These are phyloP conservation scores for Marasmius oreades DNA, from an alignment of 1,284 basidiomycete species.

Conservation along the genomic window DNA sequence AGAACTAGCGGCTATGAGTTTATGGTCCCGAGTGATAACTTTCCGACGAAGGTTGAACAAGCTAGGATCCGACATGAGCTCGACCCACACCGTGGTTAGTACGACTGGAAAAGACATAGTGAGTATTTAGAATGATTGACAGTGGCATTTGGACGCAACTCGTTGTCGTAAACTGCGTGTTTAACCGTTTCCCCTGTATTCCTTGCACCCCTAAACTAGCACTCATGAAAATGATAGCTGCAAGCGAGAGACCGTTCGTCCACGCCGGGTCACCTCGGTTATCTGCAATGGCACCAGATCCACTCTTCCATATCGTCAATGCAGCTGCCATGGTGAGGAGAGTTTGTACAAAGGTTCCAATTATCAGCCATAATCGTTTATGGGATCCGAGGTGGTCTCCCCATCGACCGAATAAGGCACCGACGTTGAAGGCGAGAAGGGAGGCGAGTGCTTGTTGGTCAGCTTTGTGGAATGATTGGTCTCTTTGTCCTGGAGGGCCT, in stretches of 20 bases:
- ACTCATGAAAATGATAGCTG: conserved; percentile 55
- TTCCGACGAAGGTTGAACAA: conserved; percentile 40
- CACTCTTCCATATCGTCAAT: conserved; percentile 44
- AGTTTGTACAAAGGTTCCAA: conserved; percentile 56
- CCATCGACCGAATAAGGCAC: conserved; percentile 35
- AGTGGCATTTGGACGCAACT: conserved; percentile 29
- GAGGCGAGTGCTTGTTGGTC: conserved; percentile 66
- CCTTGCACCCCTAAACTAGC: conserved; percentile 60
- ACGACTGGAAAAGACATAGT: conserved; percentile 35
- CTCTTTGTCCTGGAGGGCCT: conserved; percentile 26
- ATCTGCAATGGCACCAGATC: conserved; percentile 40
- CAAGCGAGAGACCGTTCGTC: conserved; percentile 49
- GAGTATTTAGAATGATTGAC: conserved; percentile 8
- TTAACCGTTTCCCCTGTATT: conserved; percentile 62
- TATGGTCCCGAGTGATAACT: conserved; percentile 54
- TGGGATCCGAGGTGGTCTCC: conserved; percentile 47
- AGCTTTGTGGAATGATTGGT: conserved; percentile 47
- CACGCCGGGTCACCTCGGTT: conserved; percentile 49
- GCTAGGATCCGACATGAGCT: conserved; percentile 63
- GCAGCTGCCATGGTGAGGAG: conserved; percentile 57
- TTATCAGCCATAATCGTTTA: conserved; percentile 53
- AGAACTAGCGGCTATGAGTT: conserved; percentile 48
- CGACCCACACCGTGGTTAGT: conserved; percentile 70
- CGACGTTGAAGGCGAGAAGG: conserved; percentile 53
- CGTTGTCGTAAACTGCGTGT: conserved; percentile 58